Percentiles rank a stretch among this genome's conserved stretches.
Conservation (phyloP, 2,329 filamentous ascomycete species). For the Sarocladium kiliense region DNA sequence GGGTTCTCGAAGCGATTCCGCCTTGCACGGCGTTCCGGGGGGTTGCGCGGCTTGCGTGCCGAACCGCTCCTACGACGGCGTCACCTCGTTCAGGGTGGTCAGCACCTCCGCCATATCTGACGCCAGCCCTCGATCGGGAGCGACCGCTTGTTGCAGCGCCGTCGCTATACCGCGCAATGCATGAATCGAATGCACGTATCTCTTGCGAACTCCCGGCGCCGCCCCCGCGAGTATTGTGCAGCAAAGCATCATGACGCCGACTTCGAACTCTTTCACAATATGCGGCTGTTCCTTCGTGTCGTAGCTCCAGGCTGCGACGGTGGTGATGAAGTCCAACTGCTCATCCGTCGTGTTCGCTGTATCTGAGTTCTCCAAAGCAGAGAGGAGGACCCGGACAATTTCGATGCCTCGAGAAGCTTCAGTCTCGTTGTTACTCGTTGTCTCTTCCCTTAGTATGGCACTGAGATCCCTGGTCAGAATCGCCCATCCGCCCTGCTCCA, state of each 20-base stretch:
- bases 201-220: slow-evolving; percentile 38
- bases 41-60: too few relatives aligned
- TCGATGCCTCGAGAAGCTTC: slow-evolving; percentile 45
- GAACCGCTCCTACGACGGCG: too few relatives aligned
- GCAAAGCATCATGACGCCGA: slow-evolving; percentile 51
- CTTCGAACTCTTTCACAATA: slow-evolving; percentile 41
- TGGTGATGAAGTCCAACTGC: slow-evolving; percentile 53
- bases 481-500: slow-evolving; percentile 49
- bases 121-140: slow-evolving; percentile 24
- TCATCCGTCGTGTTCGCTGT: slow-evolving; percentile 38
- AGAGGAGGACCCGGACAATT: slow-evolving; percentile 50
- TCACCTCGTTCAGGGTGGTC: slow-evolving; percentile 24
- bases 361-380: slow-evolving; percentile 42
- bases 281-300: slow-evolving; percentile 22
- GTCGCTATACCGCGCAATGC: slow-evolving; percentile 44
- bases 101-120: slow-evolving; percentile 43
- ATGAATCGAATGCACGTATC: slow-evolving; percentile 46
- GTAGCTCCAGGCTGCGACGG: slow-evolving; percentile 42
- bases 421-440: slow-evolving; percentile 18
- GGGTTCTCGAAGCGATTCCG: too few relatives aligned
- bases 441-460: slow-evolving; percentile 32
- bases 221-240: slow-evolving; percentile 44
- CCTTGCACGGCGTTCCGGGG: too few relatives aligned
- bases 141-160: slow-evolving; percentile 25
- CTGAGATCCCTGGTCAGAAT: slow-evolving; percentile 46